A percentile compares a stretch with the other conserved stretches of the same genome.
Evolutionary conservation across 208 protist genomes (phyloP).

Genomic region (Trypanosoma lewisi): DNA sequence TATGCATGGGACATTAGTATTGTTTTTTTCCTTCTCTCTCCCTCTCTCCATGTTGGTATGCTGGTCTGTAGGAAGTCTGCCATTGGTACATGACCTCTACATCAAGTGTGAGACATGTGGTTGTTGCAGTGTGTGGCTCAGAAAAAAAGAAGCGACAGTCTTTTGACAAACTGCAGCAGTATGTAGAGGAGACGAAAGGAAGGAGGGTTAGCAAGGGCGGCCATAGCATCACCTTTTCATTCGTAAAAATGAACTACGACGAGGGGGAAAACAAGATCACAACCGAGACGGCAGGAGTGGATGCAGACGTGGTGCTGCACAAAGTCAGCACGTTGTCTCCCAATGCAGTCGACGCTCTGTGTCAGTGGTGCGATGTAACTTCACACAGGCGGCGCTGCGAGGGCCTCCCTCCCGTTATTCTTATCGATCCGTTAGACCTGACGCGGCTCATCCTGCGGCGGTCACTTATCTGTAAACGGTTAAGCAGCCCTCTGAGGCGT

Average conservation of each 20-base stretch:
- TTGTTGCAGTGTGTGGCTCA: slow-evolving; percentile 65
- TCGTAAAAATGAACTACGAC: slow-evolving; percentile 66
- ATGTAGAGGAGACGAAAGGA: slow-evolving; percentile 34
- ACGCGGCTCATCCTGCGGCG: slow-evolving; percentile 54
- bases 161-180: slow-evolving; percentile 50
- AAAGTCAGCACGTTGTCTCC: slow-evolving; percentile 65
- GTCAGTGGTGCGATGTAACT: slow-evolving; percentile 36
- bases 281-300: slow-evolving; percentile 11
- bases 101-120: slow-evolving; percentile 1
- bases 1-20: neutral
- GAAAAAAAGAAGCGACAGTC: slow-evolving; percentile 77
- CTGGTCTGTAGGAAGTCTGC: neutral
- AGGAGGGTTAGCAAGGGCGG: neutral
- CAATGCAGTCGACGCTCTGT: slow-evolving; percentile 38
- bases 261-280: slow-evolving; percentile 27
- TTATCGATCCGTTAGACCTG: slow-evolving; percentile 61
- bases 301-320: slow-evolving; percentile 77
- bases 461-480: slow-evolving; percentile 41
- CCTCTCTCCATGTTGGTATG: no score
- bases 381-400: slow-evolving; percentile 11
- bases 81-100: neutral
- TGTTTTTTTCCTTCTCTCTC: neutral
- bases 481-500: slow-evolving; percentile 31
- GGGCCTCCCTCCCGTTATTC: slow-evolving; percentile 31
- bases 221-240: slow-evolving; percentile 30